Percentiles rank a stretch among this genome's conserved stretches.
Conservation (phyloP, 2,329 filamentous ascomycete genomes). For the Diaporthe sp. region DNA sequence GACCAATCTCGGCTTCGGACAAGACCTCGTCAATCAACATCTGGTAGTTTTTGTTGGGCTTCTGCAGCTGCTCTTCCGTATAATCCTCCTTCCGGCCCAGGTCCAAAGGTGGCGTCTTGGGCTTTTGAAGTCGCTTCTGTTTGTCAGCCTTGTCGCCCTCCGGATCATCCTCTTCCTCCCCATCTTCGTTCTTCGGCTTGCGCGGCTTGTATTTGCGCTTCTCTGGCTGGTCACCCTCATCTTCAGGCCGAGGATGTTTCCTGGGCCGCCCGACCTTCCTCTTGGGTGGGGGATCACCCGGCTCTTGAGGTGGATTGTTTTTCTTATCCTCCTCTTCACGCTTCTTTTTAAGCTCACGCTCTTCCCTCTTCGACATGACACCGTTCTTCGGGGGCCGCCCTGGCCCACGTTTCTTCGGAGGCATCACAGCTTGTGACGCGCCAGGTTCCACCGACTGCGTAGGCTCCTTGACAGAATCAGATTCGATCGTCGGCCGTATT, state of each 20-base stretch:
- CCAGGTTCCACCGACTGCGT: constrained; percentile 48
- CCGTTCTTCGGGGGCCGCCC: constrained; percentile 87
- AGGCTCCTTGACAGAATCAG: constrained; percentile 45
- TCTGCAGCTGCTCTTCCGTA: constrained; percentile 69
- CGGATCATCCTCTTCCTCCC: constrained; percentile 66
- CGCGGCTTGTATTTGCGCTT: constrained; percentile 77
- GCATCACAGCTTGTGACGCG: constrained; percentile 47
- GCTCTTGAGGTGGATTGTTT: constrained; percentile 60
- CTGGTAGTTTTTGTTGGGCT: constrained; percentile 73
- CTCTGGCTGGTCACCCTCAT: constrained; percentile 65
- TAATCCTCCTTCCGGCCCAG: constrained; percentile 65
- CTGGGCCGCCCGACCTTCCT: constrained; percentile 75
- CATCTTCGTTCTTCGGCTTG: constrained; percentile 58
- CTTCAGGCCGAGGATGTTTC: constrained; percentile 72
- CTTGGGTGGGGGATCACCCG: constrained; percentile 67
- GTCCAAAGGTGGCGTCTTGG: constrained; percentile 71
- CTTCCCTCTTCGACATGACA: constrained; percentile 84
- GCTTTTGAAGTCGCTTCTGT: constrained; percentile 73
- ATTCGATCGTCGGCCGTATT: constrained; percentile 50
- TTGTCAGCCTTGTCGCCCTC: constrained; percentile 66
- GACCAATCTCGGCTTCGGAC: constrained; percentile 61
- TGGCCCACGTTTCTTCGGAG: constrained; percentile 79
- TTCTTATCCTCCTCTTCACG: constrained; percentile 65
- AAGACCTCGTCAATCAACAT: constrained; percentile 72
- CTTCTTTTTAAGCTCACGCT: constrained; percentile 73